phyloP scores from a whole-genome alignment of 148 eudicot genomes.

The Polygonum maritimum region DNA sequence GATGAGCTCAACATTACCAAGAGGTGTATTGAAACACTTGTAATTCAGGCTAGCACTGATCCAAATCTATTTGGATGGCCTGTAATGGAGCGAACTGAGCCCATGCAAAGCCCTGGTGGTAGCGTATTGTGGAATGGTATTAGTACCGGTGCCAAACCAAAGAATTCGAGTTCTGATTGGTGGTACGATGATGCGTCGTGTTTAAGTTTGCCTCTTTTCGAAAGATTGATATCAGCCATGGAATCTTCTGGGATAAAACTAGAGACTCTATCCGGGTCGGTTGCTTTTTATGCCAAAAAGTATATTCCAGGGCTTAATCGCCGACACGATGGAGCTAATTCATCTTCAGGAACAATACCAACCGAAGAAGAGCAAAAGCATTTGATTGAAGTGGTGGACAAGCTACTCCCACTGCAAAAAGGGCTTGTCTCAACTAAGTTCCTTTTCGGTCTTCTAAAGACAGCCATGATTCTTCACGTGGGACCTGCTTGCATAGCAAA shows the following conservation, averaged over 20 bases:
- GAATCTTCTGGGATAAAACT: constrained; percentile 56
- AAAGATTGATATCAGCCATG: constrained; percentile 64
- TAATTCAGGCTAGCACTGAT: constrained; percentile 59
- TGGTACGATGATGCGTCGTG: constrained; percentile 84
- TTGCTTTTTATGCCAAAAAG: constrained; percentile 53
- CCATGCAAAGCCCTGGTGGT: constrained; percentile 91
- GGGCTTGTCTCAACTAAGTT: constrained; percentile 68
- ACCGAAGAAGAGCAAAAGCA: constrained; percentile 74
- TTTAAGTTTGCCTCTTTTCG: constrained; percentile 57
- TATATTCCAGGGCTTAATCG: constrained; percentile 64
- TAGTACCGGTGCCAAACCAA: constrained; percentile 83
- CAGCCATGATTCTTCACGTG: constrained; percentile 74
- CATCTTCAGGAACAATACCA: constrained; percentile 27
- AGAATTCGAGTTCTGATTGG: constrained; percentile 65
- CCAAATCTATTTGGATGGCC: constrained; percentile 90
- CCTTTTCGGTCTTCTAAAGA: constrained; percentile 68
- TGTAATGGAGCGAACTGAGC: constrained; percentile 59
- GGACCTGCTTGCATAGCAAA: constrained; percentile 44
- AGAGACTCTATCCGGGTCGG: constrained; percentile 70
- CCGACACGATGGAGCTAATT: constrained; percentile 36
- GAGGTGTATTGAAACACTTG: constrained; percentile 69
- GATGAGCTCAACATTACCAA: constrained; percentile 61
- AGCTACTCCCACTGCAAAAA: constrained; percentile 58
- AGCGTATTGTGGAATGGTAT: constrained; percentile 92
- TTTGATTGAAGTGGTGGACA: constrained; percentile 65